Evolutionary conservation across 345 rosid genomes (phyloP), one percentile per base, ranked within the genome.

Genomic region (Murraya paniculata): DNA sequence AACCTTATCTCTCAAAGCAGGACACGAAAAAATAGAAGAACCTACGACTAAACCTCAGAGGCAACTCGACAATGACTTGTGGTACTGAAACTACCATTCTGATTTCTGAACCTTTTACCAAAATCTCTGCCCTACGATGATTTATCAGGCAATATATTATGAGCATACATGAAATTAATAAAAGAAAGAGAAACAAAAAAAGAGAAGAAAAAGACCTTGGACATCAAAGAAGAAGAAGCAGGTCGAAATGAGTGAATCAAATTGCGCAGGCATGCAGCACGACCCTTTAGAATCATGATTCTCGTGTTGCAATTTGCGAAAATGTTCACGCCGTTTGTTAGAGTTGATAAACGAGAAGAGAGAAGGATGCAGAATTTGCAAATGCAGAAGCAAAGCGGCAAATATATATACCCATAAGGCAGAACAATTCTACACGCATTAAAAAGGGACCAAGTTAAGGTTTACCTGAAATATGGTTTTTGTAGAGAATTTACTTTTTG

Each of bases 201-300:
- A 39, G 2, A 48, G 21, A 48, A 48, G 21, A 48, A 18, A 10
- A 55, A 82, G 45, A 39, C 90, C 85, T 80, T 78, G 8, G 80
- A 77, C 35, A 22, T 4, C 21, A 19, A 53, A 53, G 57, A 71
- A 68, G 76, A 57, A 78, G 84, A 79, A 75, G 41, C 24, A 71
- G 72, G 10, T 22, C 73, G 64, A 24, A 74, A 50, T 58, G 79
- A 71, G 33, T 65, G 83, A 41, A 79, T 30, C 76, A 82, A 61
- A 57, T 38, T n/a, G 25, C 74, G 70, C n/a, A 83, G 16, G 71
- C 64, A 27, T 55, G 82, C 8, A 53, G 57, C 57, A 53, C 2
- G 64, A 72, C 56, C 71, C 64, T 65, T 68, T 18, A 68, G 82
- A 71, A 76, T 77, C 84, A 85, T 87, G 65, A 45, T 53, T 41